Conservation (phyloP, 495 filamentous ascomycete genomes). For the Hyaloscypha hepaticicola region DNA sequence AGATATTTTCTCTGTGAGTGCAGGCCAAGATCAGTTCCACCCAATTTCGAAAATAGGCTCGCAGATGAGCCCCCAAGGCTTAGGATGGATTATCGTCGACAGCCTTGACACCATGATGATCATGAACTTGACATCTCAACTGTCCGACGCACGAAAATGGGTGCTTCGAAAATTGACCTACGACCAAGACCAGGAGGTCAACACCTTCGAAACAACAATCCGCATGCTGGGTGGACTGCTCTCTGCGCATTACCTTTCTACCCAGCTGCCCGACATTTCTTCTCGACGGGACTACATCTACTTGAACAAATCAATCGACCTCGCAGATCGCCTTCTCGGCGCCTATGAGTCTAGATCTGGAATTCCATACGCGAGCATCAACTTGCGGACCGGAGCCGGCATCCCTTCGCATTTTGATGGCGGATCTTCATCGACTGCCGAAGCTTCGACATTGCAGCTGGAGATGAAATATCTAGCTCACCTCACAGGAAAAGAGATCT, state of each 20-base stretch:
- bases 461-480: too few relatives aligned
- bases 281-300: too few relatives aligned
- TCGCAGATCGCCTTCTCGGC: constrained; percentile 78
- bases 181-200: constrained; percentile 88
- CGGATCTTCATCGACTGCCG: too few relatives aligned
- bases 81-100: constrained; percentile 97
- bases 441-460: too few relatives aligned
- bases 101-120: constrained; percentile 91
- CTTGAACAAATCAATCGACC: constrained; percentile 84
- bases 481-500: too few relatives aligned
- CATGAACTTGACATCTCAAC: constrained; percentile 88
- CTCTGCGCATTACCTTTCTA: constrained; percentile 88
- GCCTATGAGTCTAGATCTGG: constrained; percentile 86
- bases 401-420: too few relatives aligned
- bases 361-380: constrained; percentile 85
- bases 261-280: constrained; percentile 54
- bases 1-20: background rate
- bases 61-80: constrained; percentile 74
- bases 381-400: constrained; percentile 44
- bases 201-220: constrained; percentile 95
- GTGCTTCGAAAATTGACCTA: constrained; percentile 74
- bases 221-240: constrained; percentile 94
- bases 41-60: constrained; percentile 71
- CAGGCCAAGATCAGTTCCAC: constrained; percentile 79
- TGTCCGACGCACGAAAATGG: constrained; percentile 84